phyloP scores from a whole-genome alignment of 2,329 filamentous ascomycete species.

The Thielaviopsis musarum region DNA sequence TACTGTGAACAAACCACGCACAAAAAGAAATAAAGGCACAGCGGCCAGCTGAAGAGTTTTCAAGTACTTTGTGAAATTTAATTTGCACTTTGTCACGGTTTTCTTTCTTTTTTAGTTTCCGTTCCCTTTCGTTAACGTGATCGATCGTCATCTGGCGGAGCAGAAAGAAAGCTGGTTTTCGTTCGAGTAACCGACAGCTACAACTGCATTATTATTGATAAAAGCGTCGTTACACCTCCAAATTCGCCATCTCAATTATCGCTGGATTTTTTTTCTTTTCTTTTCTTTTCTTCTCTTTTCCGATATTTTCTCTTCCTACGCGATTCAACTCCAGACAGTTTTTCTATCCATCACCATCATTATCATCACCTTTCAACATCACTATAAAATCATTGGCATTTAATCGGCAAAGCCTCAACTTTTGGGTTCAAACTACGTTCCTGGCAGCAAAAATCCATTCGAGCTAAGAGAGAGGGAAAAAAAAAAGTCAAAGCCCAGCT shows the following conservation, averaged over 20 bases:
- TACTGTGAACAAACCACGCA: too few relatives aligned
- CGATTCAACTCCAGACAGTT: not conserved
- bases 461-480: not conserved
- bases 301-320: too few relatives aligned
- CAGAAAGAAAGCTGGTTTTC: not conserved
- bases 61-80: not conserved
- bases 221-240: not conserved
- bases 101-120: not conserved
- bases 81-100: not conserved
- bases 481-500: conserved; percentile 4
- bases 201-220: not conserved
- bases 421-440: not conserved
- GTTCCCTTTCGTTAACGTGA: not conserved
- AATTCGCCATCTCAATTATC: not conserved
- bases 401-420: not conserved
- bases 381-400: not conserved
- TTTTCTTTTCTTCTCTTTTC: not conserved
- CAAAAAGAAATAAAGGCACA: not conserved
- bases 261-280: not conserved
- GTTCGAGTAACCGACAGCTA: not conserved
- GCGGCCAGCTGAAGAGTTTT: not conserved
- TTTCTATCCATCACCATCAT: not conserved
- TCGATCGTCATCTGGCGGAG: not conserved
- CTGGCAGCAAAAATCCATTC: not conserved
- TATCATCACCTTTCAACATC: not conserved